Evolutionary conservation across 2,329 filamentous ascomycete genomes (phyloP).

Genomic region (Paecilomyces fulvus): DNA sequence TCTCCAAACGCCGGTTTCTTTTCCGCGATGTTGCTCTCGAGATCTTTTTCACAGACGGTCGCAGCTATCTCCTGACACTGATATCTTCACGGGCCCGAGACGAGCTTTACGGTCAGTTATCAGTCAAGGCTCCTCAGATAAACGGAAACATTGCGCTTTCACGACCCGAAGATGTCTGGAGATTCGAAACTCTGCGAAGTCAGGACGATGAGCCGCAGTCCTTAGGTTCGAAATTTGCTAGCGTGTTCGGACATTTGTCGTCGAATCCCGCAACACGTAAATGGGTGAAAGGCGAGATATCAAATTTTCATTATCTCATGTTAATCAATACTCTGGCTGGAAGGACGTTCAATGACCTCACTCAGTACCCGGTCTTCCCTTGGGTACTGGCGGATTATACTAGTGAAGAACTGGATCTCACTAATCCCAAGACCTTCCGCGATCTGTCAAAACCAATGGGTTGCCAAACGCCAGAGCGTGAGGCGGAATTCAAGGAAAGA

Average conservation of each 20-base stretch:
- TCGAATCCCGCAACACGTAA: slow-evolving; percentile 78
- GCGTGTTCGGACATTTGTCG: slow-evolving; percentile 75
- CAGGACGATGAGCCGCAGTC: slow-evolving; percentile 55
- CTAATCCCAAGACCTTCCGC: slow-evolving; percentile 74
- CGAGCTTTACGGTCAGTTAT: slow-evolving; percentile 68
- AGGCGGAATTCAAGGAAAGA: slow-evolving; percentile 70
- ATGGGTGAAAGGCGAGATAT: slow-evolving; percentile 92
- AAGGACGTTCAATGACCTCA: slow-evolving; percentile 93
- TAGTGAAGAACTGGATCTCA: slow-evolving; percentile 82
- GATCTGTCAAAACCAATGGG: slow-evolving; percentile 96
- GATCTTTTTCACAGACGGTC: slow-evolving; percentile 92
- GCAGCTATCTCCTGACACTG: slow-evolving; percentile 86
- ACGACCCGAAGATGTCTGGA: slow-evolving; percentile 83
- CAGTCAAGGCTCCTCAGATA: slow-evolving; percentile 71
- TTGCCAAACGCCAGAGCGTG: slow-evolving; percentile 68
- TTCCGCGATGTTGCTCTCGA: slow-evolving; percentile 96
- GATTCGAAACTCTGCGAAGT: slow-evolving; percentile 72
- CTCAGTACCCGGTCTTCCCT: slow-evolving; percentile 95
- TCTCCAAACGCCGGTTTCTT: slow-evolving; percentile 89
- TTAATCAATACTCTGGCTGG: slow-evolving; percentile 96
- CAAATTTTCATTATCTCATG: slow-evolving; percentile 98
- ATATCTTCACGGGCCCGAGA: slow-evolving; percentile 67
- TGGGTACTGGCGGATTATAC: slow-evolving; percentile 96
- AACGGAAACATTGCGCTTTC: slow-evolving; percentile 59
- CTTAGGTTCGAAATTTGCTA: slow-evolving; percentile 82